Conservation (phyloP, 495 filamentous ascomycete genomes). For the Sordaria brevicollis region DNA sequence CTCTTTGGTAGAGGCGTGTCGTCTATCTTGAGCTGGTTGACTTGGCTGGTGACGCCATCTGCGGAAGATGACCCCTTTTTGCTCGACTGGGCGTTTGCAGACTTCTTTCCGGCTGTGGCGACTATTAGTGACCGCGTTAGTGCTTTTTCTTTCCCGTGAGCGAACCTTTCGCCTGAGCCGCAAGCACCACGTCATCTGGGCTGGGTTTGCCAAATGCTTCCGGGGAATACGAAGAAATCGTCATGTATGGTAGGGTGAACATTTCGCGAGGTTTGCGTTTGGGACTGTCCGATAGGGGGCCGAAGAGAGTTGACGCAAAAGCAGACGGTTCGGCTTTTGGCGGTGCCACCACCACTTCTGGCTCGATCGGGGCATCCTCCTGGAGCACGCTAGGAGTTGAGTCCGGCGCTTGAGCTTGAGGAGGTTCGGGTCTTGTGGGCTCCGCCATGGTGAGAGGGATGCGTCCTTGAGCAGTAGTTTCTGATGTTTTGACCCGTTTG, state of each 20-base stretch:
- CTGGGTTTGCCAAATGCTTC: conserved; percentile 80
- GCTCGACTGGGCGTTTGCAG: conserved; percentile 18
- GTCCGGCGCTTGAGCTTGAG: background rate
- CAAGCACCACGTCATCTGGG: conserved; percentile 82
- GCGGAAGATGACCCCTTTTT: conserved; percentile 21
- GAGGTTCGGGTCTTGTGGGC: conserved; percentile 2
- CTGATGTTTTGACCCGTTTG: conserved; percentile 23
- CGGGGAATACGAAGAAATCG: conserved; percentile 23
- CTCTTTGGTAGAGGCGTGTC: conserved; percentile 66
- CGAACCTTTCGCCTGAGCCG: conserved; percentile 89
- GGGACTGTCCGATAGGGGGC: conserved; percentile 17
- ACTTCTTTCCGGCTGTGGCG: conserved; percentile 36
- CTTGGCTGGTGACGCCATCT: conserved; percentile 31
- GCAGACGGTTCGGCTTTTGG: conserved; percentile 40
- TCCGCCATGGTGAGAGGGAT: conserved; percentile 7
- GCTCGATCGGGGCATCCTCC: background rate
- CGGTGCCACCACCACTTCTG: background rate
- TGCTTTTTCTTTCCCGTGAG: conserved; percentile 28
- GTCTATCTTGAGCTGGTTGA: conserved; percentile 54
- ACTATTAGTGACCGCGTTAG: conserved; percentile 33
- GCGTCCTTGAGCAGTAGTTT: conserved; percentile 11
- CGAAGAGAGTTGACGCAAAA: conserved; percentile 62
- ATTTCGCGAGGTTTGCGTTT: conserved; percentile 27
- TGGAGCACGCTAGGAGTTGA: background rate
- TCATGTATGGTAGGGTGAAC: conserved; percentile 44